phyloP scores from a whole-genome alignment of 2,329 filamentous ascomycete species.

The Monosporascus cannonballus region DNA sequence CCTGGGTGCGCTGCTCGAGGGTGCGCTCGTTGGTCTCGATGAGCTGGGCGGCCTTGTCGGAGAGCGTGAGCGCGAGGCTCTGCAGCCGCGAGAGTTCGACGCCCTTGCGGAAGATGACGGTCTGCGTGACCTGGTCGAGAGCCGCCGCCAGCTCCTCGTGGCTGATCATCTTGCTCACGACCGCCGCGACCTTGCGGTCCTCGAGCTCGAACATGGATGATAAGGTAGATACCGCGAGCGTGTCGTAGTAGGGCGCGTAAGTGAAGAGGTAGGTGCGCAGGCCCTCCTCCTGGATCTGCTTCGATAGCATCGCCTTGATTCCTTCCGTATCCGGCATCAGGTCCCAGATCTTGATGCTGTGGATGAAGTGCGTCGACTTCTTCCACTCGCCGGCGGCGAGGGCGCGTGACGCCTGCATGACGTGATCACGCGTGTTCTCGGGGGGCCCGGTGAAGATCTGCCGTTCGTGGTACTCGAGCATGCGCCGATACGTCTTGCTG shows the following conservation, averaged over 20 bases:
- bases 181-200: conserved; percentile 82
- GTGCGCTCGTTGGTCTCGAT: conserved; percentile 98
- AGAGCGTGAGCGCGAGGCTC: conserved; percentile 86
- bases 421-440: conserved; percentile 97
- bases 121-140: conserved; percentile 94
- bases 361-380: conserved; percentile 88
- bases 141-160: conserved; percentile 96
- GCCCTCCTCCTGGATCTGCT: conserved; percentile 98
- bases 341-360: conserved; percentile 99
- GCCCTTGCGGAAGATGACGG: conserved; percentile 98
- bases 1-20: conserved; percentile 93
- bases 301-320: conserved; percentile 95
- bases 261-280: conserved; percentile 98
- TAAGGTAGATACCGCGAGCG: conserved; percentile 77
- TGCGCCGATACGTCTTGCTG: conserved; percentile 98
- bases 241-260: conserved; percentile 98
- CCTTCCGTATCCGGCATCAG: conserved; percentile 87
- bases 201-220: conserved; percentile 94
- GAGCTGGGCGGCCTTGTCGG: conserved; percentile 91
- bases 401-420: conserved; percentile 98
- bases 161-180: conserved; percentile 99
- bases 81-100: conserved; percentile 95
- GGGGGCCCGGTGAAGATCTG: conserved; percentile 98
- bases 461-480: conserved; percentile 98
- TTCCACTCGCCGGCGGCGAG: conserved; percentile 98